These are phyloP conservation scores for Oenanthe javanica DNA, from an alignment of 140 eudicot genomes.

Conservation along the genomic window DNA sequence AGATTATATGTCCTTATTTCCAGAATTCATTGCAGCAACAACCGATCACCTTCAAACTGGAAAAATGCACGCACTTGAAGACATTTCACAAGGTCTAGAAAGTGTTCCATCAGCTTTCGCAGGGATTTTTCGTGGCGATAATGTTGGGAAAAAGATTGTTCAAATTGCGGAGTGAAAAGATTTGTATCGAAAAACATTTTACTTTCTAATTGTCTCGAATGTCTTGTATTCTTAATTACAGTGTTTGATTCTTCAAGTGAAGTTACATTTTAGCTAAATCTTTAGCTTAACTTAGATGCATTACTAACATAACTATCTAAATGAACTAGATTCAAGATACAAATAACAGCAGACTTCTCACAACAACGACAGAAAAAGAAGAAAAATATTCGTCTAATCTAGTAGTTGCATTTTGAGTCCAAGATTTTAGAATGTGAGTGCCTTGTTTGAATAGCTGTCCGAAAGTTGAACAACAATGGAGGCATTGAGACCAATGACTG, in stretches of 20 bases:
- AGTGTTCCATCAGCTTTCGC: conserved; percentile 63
- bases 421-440: too few relatives aligned
- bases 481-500: too few relatives aligned
- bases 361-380: too few relatives aligned
- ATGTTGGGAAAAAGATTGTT: conserved; percentile 64
- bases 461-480: too few relatives aligned
- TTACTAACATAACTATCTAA: too few relatives aligned
- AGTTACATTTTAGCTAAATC: background rate
- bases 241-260: background rate
- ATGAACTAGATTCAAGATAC: too few relatives aligned
- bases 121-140: conserved; percentile 62
- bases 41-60: conserved; percentile 41
- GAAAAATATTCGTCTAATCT: too few relatives aligned
- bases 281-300: too few relatives aligned
- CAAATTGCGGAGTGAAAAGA: conserved; percentile 33
- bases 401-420: too few relatives aligned
- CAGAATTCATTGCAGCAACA: conserved; percentile 46
- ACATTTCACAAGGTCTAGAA: conserved; percentile 60
- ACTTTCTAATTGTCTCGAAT: background rate
- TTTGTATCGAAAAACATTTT: background rate
- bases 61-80: conserved; percentile 50
- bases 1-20: conserved; percentile 35
- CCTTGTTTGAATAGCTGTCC: too few relatives aligned
- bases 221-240: background rate
- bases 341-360: too few relatives aligned